Evolutionary conservation across 768 basidiomycete species (phyloP), one percentile per base, ranked within the genome.

Genomic region (Mycena belliarum): DNA sequence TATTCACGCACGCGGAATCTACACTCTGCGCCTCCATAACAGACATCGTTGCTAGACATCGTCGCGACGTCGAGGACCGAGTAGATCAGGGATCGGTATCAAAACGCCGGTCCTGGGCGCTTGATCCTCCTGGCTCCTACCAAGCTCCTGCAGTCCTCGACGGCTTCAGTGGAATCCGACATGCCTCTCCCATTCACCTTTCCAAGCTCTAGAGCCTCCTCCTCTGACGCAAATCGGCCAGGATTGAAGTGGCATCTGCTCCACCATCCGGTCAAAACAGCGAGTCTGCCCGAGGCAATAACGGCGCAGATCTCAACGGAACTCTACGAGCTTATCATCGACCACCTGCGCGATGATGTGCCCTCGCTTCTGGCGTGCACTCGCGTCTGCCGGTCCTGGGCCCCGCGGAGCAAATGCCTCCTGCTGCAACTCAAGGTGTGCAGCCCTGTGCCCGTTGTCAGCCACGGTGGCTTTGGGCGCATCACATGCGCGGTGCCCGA

Each of bases 251-350:
- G 53, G 59, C 45, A 51, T 12, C 15, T 46, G 6, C 38, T 59
- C 7, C 58, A 47, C 33, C 16, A 43, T 28, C 24, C 41, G 6
- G 12, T 29, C 35, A 41, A 29, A 18, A 41, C 23, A 5, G 18
- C 47, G 8, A 35, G 47, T 5, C 29, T 59, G 21, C 47, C 61
- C 12, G 41, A 32, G 42, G 33, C 32, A 9, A 42, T 63, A 42
- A 59, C 58, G 12, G 51, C 51, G 12, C 54, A 59, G 38, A n/a
- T 60, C 24, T 52, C 62, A 2, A 63, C 58, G 2, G 62, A 63
- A 41, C 26, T 63, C 46, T 60, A 59, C 48, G 62, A 63, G 23
- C 58, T 57, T 21, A 57, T 63, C 15, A 52, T 59, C 2, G 62
- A 63, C 50, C 54, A 49, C 2, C 54, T 63, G 10, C 6, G 23